Percentiles rank a stretch among this genome's conserved stretches.
These are phyloP conservation scores for Micractinium conductrix DNA, from an alignment of 139 green algal species.

Conservation along the genomic window DNA sequence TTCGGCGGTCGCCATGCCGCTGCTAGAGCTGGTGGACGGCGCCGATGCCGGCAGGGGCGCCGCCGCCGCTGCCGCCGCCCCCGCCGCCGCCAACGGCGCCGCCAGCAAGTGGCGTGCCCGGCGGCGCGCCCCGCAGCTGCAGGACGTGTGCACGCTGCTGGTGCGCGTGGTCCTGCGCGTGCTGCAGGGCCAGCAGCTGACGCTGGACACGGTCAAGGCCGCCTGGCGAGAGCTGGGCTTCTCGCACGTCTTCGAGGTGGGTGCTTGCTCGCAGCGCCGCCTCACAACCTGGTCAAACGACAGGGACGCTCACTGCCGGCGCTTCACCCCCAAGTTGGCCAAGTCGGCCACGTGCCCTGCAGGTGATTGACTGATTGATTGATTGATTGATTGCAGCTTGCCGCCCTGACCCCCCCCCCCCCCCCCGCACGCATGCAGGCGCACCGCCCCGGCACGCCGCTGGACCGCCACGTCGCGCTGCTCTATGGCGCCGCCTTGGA, in stretches of 20 bases:
- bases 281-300: neutral
- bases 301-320: neutral
- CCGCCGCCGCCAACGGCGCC: neutral
- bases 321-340: neutral
- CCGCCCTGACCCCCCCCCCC: neutral
- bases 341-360: neutral
- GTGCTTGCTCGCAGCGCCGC: neutral
- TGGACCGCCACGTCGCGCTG: slow-evolving; percentile 18
- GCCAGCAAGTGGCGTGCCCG: neutral
- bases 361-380: neutral
- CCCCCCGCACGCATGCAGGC: neutral
- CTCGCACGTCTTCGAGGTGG: slow-evolving; percentile 41
- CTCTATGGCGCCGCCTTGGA: slow-evolving; percentile 22
- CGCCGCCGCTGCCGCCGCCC: too few species aligned
- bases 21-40: neutral
- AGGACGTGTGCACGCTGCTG: slow-evolving; percentile 29
- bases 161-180: slow-evolving; percentile 25
- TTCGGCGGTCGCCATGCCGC: slow-evolving; percentile 4
- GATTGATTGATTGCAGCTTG: neutral
- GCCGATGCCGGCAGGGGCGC: neutral
- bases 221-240: slow-evolving; percentile 36
- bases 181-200: neutral
- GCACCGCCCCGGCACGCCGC: neutral
- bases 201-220: slow-evolving; percentile 33
- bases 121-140: slow-evolving; percentile 13